A percentile compares a stretch with the other conserved stretches of the same genome.
phyloP scores from a whole-genome alignment of 768 basidiomycete genomes.

The Terana coerulea region DNA sequence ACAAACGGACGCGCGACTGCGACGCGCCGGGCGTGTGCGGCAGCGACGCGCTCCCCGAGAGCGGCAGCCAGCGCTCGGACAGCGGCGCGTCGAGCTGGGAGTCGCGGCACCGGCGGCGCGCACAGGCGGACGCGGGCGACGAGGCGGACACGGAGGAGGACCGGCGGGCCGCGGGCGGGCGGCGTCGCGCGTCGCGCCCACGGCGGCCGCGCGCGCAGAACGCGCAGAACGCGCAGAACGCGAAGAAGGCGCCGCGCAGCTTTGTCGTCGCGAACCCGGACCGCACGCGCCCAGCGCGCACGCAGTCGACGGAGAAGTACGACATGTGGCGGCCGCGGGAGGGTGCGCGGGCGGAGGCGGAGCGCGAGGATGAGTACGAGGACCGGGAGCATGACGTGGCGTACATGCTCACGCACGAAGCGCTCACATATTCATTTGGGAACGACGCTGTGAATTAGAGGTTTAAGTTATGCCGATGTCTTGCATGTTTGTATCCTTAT shows the following conservation, averaged over 20 bases:
- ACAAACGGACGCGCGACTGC: conserved; percentile 1
- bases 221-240: conserved; percentile 12
- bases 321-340: conserved; percentile 1
- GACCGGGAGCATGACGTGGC: conserved; percentile 6
- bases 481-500: no score
- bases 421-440: conserved; percentile 14
- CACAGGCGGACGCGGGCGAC: not conserved
- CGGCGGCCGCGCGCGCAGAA: no score
- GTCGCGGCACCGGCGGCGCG: not conserved
- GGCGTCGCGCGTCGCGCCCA: no score
- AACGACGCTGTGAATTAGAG: not conserved
- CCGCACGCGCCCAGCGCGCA: not conserved
- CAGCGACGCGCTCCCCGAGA: not conserved
- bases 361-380: not conserved
- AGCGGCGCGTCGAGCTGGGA: not conserved
- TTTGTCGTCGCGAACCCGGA: conserved; percentile 22
- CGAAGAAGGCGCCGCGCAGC: conserved; percentile 8
- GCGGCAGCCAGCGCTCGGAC: not conserved
- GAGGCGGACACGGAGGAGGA: conserved; percentile 6
- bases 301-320: conserved; percentile 6
- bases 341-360: not conserved
- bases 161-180: not conserved
- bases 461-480: no score
- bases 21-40: not conserved
- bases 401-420: conserved; percentile 16